Evolutionary conservation across 306 rosid species (phyloP).

Genomic region (Macrotyloma uniflorum): DNA sequence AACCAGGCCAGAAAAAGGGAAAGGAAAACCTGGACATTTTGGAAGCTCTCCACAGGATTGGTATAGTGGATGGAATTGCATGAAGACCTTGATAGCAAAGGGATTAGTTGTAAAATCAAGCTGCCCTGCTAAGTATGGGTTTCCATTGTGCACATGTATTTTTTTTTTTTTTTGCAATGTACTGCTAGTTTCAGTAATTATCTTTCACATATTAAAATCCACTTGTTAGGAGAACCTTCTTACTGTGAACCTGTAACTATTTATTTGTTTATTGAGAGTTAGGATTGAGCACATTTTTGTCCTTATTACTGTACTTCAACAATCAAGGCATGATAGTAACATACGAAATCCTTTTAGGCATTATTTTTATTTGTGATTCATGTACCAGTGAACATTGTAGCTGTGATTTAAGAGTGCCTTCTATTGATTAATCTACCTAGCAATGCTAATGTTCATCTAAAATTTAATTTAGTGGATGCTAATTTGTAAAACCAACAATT

Average conservation of each 20-base stretch:
- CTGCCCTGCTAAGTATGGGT: conserved; percentile 87
- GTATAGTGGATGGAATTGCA: conserved; percentile 95
- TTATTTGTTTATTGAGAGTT: background rate
- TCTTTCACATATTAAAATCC: conserved; percentile 17
- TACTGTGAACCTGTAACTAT: conserved; percentile 29
- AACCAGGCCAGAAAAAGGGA: conserved; percentile 82
- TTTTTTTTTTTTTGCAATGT: conserved; percentile 26
- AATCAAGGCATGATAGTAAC: conserved; percentile 15
- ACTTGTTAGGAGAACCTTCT: background rate
- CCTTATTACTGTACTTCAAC: background rate
- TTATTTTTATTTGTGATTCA: conserved; percentile 26
- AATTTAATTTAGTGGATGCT: background rate
- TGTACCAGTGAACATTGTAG: background rate
- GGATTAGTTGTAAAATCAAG: conserved; percentile 87
- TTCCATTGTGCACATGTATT: conserved; percentile 5
- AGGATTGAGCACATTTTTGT: conserved; percentile 16
- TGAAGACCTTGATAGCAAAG: conserved; percentile 79
- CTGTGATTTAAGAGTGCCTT: conserved; percentile 23
- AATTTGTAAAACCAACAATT: conserved; percentile 2
- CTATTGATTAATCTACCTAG: conserved; percentile 6
- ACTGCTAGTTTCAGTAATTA: conserved; percentile 16
- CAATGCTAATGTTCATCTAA: background rate
- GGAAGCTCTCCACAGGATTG: conserved; percentile 77
- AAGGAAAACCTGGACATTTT: conserved; percentile 67
- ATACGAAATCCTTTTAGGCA: background rate